A percentile compares a stretch with the other conserved stretches of the same genome.
Evolutionary conservation across 106 monocot species (phyloP).

Genomic region (Dioscorea dumetorum): DNA sequence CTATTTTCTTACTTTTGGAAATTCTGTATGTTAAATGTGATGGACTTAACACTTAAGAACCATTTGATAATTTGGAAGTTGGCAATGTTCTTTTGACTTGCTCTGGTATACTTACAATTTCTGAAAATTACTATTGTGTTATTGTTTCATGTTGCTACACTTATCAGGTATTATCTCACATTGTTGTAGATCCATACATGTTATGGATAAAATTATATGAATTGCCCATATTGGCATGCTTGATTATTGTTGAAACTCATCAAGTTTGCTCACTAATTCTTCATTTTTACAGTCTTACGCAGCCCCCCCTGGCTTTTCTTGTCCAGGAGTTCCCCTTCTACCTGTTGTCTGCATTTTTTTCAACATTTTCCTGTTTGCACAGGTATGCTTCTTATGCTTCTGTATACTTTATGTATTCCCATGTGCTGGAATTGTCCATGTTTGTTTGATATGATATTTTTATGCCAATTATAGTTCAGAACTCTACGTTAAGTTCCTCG

Average conservation of each 20-base stretch:
- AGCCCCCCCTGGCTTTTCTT: constrained; percentile 76
- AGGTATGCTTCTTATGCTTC: constrained; percentile 32
- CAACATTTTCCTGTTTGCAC: constrained; percentile 97
- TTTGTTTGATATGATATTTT: no score
- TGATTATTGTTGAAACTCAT: background rate
- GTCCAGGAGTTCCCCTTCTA: constrained; percentile 79
- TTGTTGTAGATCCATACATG: background rate
- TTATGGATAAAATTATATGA: background rate
- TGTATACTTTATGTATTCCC: no score
- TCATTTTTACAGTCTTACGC: constrained; percentile 52
- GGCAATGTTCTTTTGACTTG: no score
- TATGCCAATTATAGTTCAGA: no score
- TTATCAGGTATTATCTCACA: no score
- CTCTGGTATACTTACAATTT: no score
- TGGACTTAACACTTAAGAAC: background rate
- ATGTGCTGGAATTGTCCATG: no score
- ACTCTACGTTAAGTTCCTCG: no score
- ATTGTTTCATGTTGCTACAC: no score
- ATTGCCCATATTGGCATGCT: background rate
- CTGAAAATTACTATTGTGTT: no score
- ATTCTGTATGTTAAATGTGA: background rate
- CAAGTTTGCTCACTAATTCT: background rate
- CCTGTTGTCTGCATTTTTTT: constrained; percentile 74
- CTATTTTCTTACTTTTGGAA: background rate
- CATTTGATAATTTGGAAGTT: background rate